Percentiles rank a stretch among this genome's conserved stretches.
These are phyloP conservation scores for Hyphopichia burtonii DNA, from an alignment of 1,139 yeast species.

Conservation along the genomic window DNA sequence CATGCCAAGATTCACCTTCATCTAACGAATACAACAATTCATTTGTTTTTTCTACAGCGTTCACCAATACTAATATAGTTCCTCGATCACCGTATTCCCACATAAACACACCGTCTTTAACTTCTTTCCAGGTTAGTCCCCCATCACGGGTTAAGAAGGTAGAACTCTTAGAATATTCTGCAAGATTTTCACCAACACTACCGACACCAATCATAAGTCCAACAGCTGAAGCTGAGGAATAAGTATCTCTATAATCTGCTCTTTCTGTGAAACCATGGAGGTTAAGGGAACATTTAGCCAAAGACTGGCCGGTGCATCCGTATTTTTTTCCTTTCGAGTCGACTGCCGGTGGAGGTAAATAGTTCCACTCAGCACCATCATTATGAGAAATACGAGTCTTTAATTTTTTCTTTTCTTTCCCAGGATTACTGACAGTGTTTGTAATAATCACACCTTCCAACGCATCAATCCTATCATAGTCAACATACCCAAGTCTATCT, in stretches of 20 bases:
- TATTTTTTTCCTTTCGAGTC: conserved; percentile 64
- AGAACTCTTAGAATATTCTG: conserved; percentile 48
- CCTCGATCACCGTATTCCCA: conserved; percentile 99
- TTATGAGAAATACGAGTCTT: conserved; percentile 79
- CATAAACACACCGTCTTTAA: conserved; percentile 69
- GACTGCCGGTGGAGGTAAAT: conserved; percentile 60
- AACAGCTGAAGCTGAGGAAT: conserved; percentile 82
- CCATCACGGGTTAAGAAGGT: conserved; percentile 85
- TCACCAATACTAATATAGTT: conserved; percentile 72
- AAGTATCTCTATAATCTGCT: conserved; percentile 78
- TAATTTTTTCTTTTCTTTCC: conserved; percentile 49
- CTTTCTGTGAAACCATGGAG: conserved; percentile 92
- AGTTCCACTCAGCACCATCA: conserved; percentile 90
- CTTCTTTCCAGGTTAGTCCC: conserved; percentile 84
- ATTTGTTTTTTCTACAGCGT: conserved; percentile 57
- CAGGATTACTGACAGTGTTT: conserved; percentile 61
- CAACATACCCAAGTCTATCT: conserved; percentile 72
- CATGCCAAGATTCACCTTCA: conserved; percentile 77
- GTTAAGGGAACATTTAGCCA: conserved; percentile 72
- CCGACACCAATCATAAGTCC: conserved; percentile 89
- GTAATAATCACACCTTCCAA: conserved; percentile 85
- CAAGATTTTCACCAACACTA: conserved; percentile 72
- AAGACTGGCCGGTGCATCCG: conserved; percentile 49
- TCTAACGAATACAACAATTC: conserved; percentile 66
- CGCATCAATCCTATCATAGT: conserved; percentile 81